Evolutionary conservation across 2,329 filamentous ascomycete genomes (phyloP).

Genomic region (Gnomoniopsis sp.): DNA sequence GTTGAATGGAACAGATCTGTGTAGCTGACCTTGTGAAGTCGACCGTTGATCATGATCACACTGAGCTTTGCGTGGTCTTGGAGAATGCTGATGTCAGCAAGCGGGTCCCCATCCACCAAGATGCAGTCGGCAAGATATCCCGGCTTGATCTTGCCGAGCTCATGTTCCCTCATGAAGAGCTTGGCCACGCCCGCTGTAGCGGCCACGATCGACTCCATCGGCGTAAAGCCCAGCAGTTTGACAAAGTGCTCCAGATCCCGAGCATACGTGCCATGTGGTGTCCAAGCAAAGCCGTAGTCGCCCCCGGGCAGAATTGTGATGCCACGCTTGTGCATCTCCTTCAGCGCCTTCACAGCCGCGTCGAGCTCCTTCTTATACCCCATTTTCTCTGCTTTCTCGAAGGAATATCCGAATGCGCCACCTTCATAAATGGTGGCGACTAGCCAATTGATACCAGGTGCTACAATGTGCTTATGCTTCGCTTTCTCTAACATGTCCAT

Average conservation of each 20-base stretch:
- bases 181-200: constrained; percentile 37
- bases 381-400: constrained; percentile 38
- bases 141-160: constrained; percentile 37
- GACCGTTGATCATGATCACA: constrained; percentile 45
- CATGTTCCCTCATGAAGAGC: constrained; percentile 36
- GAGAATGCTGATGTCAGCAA: constrained; percentile 37
- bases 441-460: constrained; percentile 41
- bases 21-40: constrained; percentile 35
- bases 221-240: constrained; percentile 40
- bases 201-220: constrained; percentile 40
- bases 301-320: constrained; percentile 43
- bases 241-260: constrained; percentile 44
- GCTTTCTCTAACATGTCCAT: constrained; percentile 36
- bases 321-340: constrained; percentile 42
- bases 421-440: constrained; percentile 28
- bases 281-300: constrained; percentile 47
- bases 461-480: constrained; percentile 37
- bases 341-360: constrained; percentile 33
- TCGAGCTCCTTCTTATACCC: constrained; percentile 42
- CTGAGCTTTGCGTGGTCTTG: constrained; percentile 41
- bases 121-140: constrained; percentile 42
- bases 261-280: constrained; percentile 45
- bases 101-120: constrained; percentile 42
- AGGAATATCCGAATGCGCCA: constrained; percentile 37
- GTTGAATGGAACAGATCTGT: not conserved